Evolutionary conservation across 148 eudicot species (phyloP).

Genomic region (Linanthus parryae): DNA sequence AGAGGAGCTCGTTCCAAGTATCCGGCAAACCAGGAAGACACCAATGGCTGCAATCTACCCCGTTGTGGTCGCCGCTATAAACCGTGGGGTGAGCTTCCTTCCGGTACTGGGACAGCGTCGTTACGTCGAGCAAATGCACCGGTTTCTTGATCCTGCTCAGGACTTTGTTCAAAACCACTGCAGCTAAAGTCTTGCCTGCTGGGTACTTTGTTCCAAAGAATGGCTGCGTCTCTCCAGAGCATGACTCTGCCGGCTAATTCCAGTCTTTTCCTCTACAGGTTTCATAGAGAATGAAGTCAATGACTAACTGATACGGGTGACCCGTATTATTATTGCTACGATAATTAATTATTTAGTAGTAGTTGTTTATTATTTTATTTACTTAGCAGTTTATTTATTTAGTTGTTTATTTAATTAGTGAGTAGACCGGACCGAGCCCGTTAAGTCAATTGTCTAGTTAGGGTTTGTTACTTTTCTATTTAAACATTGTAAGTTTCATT

Average conservation of each 20-base stretch:
- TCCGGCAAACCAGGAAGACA: constrained; percentile 52
- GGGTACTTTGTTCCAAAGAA: constrained; percentile 22
- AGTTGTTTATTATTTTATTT: too few relatives aligned
- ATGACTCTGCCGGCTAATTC: constrained; percentile 15
- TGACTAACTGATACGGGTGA: too few relatives aligned
- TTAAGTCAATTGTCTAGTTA: too few relatives aligned
- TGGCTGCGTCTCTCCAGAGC: constrained; percentile 25
- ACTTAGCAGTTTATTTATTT: too few relatives aligned
- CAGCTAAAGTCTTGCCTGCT: constrained; percentile 20
- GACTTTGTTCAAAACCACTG: constrained; percentile 26
- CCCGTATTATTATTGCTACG: too few relatives aligned
- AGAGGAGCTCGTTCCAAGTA: constrained; percentile 48
- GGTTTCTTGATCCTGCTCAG: constrained; percentile 25
- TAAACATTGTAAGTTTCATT: too few relatives aligned
- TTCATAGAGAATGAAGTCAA: neutral
- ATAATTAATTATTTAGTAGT: too few relatives aligned
- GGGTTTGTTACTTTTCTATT: too few relatives aligned
- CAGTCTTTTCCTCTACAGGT: constrained; percentile 71
- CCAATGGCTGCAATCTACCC: constrained; percentile 64
- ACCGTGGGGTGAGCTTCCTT: constrained; percentile 43
- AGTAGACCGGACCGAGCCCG: too few relatives aligned
- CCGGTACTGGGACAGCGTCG: constrained; percentile 36
- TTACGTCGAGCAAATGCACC: constrained; percentile 39
- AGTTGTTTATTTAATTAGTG: too few relatives aligned
- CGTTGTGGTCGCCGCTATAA: constrained; percentile 11